Evolutionary conservation across 2,329 filamentous ascomycete species (phyloP).

Genomic region (Calycina herbarum): DNA sequence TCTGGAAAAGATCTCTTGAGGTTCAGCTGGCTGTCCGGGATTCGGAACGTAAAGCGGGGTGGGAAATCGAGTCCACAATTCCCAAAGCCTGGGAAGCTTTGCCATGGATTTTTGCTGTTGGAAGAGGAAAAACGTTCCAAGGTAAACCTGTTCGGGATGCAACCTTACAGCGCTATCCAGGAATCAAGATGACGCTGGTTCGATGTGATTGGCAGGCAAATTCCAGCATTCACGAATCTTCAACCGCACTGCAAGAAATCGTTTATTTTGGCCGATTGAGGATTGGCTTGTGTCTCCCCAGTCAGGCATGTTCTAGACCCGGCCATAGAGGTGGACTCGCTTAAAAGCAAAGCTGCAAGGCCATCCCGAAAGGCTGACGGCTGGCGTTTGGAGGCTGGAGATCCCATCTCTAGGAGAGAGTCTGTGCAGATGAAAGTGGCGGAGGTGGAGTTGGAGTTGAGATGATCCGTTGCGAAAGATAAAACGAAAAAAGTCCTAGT

Average conservation of each 20-base stretch:
- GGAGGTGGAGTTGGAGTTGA: background rate
- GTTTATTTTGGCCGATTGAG: slow-evolving; percentile 28
- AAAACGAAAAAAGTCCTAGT: background rate
- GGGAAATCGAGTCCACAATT: background rate
- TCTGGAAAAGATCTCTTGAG: background rate
- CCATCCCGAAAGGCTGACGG: slow-evolving; percentile 3
- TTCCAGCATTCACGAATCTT: background rate
- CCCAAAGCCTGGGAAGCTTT: slow-evolving; percentile 1
- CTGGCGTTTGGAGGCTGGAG: background rate
- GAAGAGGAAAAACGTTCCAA: background rate
- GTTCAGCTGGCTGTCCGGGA: slow-evolving; percentile 5
- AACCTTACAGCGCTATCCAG: background rate
- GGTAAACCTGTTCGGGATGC: background rate
- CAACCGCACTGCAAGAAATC: slow-evolving; percentile 14
- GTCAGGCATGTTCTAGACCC: slow-evolving; percentile 20
- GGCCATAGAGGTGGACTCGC: slow-evolving; percentile 8
- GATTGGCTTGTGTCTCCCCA: slow-evolving; percentile 14
- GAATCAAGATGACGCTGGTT: background rate
- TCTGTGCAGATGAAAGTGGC: background rate
- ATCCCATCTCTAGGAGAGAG: background rate
- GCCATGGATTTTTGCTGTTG: background rate
- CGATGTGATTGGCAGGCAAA: background rate
- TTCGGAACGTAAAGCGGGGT: background rate
- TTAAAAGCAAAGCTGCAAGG: background rate
- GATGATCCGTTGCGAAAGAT: background rate